Base-by-base conservation (phyloP, 2,329 filamentous ascomycete species). In the Aspergillus persii region DNA sequence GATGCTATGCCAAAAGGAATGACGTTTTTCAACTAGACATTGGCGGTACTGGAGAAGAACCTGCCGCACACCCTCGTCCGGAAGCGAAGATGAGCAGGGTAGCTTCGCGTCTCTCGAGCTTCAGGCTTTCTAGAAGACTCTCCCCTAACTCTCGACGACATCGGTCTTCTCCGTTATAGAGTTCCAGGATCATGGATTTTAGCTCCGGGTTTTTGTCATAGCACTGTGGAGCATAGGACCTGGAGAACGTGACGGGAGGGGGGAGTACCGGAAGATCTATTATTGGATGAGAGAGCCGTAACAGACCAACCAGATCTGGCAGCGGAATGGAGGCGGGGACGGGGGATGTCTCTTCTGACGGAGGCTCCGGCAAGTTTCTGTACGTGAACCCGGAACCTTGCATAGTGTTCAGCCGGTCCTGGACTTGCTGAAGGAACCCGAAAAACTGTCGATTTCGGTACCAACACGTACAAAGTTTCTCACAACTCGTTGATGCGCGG, bases 361-460 rank as follows among this genome's bases (percentile, higher is more conserved):
- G 53, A 18, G 44, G 44, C 44, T 18, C n/a, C 8, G 15, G 44
- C 8, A 47, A 8, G 8, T 26, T 47, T 26, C 8, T 18, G 8
- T 47, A 18, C 15, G 8, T 26, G 5, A 23, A 26, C 41, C 33
- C 44, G 18, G 31, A 31, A 44, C 18, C n/a, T 39, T 29, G 33
- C 36, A 50, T 39, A 36, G 46, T 47, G 36, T 52, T 53, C 9
- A 57, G 39, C 6, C 27, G 44, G 12, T 39, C 47, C 46, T 61
- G 49, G n/a, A 61, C 56, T 23, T 31, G 12, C 18, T 33, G 48
- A 29, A 61, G 39, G 30, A 61, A 61, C 15, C 5, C 11, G 12
- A 58, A 46, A 41, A 61, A 61, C n/a, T 49, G 46, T n/a, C 12
- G 49, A 53, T 59, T 61, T 15, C 39, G 48, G 36, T 56, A 56